Conservation (phyloP, 371 early-diverging fungal species). For the Choanephora cucurbitarum region DNA sequence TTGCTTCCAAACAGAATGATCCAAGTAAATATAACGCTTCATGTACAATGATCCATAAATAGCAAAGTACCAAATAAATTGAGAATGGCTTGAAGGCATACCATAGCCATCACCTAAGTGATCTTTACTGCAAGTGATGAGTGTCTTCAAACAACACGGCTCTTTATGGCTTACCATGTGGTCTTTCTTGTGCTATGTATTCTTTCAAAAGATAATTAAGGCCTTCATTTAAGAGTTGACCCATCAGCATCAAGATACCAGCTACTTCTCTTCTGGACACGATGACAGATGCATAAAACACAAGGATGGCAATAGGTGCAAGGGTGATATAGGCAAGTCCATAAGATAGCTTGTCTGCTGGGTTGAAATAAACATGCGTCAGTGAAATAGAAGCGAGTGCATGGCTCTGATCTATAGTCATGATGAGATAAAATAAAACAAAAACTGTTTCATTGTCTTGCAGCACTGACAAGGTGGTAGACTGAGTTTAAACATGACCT, state of each 20-base stretch:
- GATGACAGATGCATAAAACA: slow-evolving; percentile 77
- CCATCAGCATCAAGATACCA: slow-evolving; percentile 70
- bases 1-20: slow-evolving; percentile 43
- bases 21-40: slow-evolving; percentile 40
- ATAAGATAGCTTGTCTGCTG: slow-evolving; percentile 54
- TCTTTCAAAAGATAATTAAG: slow-evolving; percentile 75
- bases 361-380: slow-evolving; percentile 75
- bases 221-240: slow-evolving; percentile 82
- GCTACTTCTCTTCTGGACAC: slow-evolving; percentile 76
- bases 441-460: too few species aligned
- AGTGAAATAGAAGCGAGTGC: slow-evolving; percentile 62
- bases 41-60: slow-evolving; percentile 65
- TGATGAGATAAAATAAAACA: not conserved
- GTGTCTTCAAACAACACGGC: too few species aligned
- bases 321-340: slow-evolving; percentile 73
- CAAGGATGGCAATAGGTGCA: slow-evolving; percentile 77
- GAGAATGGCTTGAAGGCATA: slow-evolving; percentile 93
- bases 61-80: slow-evolving; percentile 89
- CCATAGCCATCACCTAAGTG: slow-evolving; percentile 89
- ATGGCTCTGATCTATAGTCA: slow-evolving; percentile 7
- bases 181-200: slow-evolving; percentile 72
- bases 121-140: slow-evolving; percentile 31
- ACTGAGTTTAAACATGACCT: too few species aligned
- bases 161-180: slow-evolving; percentile 57
- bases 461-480: too few species aligned